These are phyloP conservation scores for Musa acuminata DNA, from an alignment of 176 grass and related monocot species.

Conservation along the genomic window DNA sequence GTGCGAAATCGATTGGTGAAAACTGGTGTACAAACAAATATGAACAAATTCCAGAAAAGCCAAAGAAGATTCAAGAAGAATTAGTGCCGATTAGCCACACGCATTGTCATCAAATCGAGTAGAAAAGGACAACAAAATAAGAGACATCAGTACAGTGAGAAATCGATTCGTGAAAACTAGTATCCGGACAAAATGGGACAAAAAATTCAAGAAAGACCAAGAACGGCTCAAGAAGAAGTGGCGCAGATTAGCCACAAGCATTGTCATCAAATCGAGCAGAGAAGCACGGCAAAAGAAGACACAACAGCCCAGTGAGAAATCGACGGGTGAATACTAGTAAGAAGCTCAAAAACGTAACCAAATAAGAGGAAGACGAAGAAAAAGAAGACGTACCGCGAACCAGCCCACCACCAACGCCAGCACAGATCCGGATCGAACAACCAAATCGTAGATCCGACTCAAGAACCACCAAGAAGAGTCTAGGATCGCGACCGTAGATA, in stretches of 20 bases:
- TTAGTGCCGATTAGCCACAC: neutral
- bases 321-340: neutral
- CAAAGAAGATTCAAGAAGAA: neutral
- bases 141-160: neutral
- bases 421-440: neutral
- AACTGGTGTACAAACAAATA: neutral
- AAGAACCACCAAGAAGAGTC: neutral
- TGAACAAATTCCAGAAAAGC: neutral
- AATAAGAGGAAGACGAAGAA: neutral
- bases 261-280: no score
- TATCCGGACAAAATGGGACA: no score
- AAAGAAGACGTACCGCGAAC: neutral
- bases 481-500: neutral
- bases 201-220: neutral
- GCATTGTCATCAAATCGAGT: neutral
- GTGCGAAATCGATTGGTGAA: neutral
- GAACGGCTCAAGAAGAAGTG: no score
- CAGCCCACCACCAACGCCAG: neutral
- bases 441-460: neutral
- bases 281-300: no score
- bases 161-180: no score
- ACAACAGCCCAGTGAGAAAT: neutral
- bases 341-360: neutral
- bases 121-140: neutral
- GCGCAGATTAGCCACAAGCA: no score